Evolutionary conservation across 148 eudicot species (phyloP).

Genomic region (Linanthus parryae): DNA sequence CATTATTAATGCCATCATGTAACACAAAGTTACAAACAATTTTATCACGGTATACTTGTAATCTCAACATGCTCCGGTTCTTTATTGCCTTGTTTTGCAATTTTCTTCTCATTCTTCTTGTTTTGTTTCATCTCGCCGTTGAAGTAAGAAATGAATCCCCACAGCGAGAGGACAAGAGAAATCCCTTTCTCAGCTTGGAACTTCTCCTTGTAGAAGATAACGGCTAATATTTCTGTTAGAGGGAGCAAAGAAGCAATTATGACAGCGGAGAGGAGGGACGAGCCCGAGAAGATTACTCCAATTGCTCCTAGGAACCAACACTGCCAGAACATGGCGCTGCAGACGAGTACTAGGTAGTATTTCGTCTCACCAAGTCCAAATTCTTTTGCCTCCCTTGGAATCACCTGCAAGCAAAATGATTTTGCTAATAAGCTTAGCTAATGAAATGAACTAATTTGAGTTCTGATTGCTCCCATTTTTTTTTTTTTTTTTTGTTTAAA

Average conservation of each 20-base stretch:
- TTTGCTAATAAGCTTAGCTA: too few species aligned
- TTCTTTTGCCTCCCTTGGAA: constrained; percentile 23
- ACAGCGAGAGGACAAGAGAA: constrained; percentile 37
- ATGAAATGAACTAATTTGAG: too few species aligned
- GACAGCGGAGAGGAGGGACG: constrained; percentile 37
- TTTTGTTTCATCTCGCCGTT: constrained; percentile 30
- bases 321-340: constrained; percentile 41
- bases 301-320: constrained; percentile 42
- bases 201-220: constrained; percentile 37
- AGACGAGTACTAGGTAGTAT: constrained; percentile 23
- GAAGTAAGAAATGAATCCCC: constrained; percentile 50
- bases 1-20: too few species aligned
- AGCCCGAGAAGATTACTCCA: constrained; percentile 40
- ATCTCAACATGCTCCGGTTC: too few species aligned
- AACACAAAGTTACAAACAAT: too few species aligned
- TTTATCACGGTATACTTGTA: too few species aligned
- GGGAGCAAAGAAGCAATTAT: constrained; percentile 38
- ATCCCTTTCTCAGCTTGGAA: constrained; percentile 41
- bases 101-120: neutral
- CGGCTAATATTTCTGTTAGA: constrained; percentile 30
- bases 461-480: too few species aligned
- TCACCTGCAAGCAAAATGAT: constrained; percentile 38
- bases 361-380: constrained; percentile 27
- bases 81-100: neutral
- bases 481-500: too few species aligned